phyloP scores from a whole-genome alignment of 2,329 filamentous ascomycete genomes.

The Fusarium luffae region DNA sequence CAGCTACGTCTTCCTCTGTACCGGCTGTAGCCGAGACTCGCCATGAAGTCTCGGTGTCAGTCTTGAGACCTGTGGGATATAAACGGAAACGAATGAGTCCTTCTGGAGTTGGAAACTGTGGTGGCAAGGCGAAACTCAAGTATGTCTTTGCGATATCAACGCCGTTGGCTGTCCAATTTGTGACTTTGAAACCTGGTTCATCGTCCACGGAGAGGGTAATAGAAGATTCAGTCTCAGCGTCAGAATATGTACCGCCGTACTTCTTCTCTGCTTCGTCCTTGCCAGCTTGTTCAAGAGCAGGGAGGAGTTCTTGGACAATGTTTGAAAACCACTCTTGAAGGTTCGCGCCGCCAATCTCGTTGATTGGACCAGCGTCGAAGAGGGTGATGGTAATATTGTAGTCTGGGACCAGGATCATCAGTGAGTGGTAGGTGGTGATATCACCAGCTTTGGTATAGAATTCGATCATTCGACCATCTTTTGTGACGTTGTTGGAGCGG shows the following conservation, averaged over 20 bases:
- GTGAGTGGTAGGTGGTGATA: slow-evolving; percentile 11
- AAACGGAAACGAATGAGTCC: slow-evolving; percentile 16
- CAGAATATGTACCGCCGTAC: slow-evolving; percentile 12
- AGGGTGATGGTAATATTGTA: slow-evolving; percentile 9
- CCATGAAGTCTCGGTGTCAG: slow-evolving; percentile 1
- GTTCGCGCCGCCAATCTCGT: neutral
- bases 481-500: slow-evolving; percentile 18
- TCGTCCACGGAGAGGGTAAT: slow-evolving; percentile 8
- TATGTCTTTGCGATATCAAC: slow-evolving; percentile 14
- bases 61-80: neutral
- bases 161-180: slow-evolving; percentile 20
- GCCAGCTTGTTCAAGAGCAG: slow-evolving; percentile 10
- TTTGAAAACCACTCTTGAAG: slow-evolving; percentile 1
- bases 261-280: slow-evolving; percentile 13
- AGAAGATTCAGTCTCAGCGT: neutral
- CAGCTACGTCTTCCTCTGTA: neutral
- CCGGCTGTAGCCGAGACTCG: neutral
- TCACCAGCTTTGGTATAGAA: slow-evolving; percentile 25
- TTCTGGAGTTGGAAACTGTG: neutral
- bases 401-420: slow-evolving; percentile 4
- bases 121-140: neutral
- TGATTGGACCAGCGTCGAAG: neutral
- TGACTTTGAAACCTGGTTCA: slow-evolving; percentile 4
- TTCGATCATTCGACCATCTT: slow-evolving; percentile 19
- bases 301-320: neutral